Percentiles rank a stretch among this genome's conserved stretches.
These are phyloP conservation scores for Fusarium multiceps DNA, from an alignment of 2,329 filamentous ascomycete species.

Conservation along the genomic window DNA sequence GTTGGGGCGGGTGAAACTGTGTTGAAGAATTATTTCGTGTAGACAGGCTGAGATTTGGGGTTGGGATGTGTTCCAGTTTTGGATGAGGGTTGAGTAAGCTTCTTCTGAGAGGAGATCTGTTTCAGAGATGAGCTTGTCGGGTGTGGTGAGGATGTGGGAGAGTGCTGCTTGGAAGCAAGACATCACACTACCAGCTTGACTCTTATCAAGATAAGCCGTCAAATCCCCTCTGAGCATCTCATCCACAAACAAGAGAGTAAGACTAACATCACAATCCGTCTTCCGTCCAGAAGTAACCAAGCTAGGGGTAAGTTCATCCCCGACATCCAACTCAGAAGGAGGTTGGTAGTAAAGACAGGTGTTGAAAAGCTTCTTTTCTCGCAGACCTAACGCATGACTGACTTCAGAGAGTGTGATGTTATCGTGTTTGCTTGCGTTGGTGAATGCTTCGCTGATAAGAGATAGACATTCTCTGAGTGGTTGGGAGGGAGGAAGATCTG, in stretches of 20 bases:
- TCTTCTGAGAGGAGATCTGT: conserved; percentile 66
- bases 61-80: conserved; percentile 59
- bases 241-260: conserved; percentile 57
- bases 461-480: conserved; percentile 50
- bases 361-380: conserved; percentile 60
- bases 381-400: conserved; percentile 58
- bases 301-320: background rate
- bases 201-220: conserved; percentile 42
- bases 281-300: conserved; percentile 48
- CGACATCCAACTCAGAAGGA: conserved; percentile 38
- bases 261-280: conserved; percentile 60
- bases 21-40: conserved; percentile 58
- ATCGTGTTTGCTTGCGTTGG: conserved; percentile 51
- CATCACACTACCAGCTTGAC: conserved; percentile 60
- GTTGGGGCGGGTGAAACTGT: conserved; percentile 54
- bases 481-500: conserved; percentile 49
- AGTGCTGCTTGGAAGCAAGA: conserved; percentile 66
- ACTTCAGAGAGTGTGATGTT: conserved; percentile 59
- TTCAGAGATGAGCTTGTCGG: conserved; percentile 56
- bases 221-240: conserved; percentile 58
- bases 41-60: conserved; percentile 56
- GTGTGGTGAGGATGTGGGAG: conserved; percentile 56
- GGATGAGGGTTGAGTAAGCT: conserved; percentile 66
- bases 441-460: conserved; percentile 47
- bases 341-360: conserved; percentile 62